Evolutionary conservation across 768 basidiomycete species (phyloP).

Genomic region (Lactarius psammicola): DNA sequence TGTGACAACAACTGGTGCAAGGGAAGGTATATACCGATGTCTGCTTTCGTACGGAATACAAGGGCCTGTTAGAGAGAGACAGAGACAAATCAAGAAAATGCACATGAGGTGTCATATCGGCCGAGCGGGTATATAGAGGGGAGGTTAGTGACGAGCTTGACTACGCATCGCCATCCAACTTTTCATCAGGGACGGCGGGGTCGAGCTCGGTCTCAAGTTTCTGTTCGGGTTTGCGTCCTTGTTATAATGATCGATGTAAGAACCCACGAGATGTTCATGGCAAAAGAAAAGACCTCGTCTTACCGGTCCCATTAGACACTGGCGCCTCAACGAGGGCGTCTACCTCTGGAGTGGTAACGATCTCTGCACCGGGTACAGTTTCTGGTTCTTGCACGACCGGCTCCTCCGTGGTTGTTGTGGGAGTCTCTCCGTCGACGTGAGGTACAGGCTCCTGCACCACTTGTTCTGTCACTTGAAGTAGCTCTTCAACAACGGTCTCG

Average conservation of each 20-base stretch:
- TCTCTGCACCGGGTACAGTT: not conserved
- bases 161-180: not conserved
- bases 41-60: conserved; percentile 14
- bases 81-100: not conserved
- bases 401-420: not conserved
- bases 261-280: not conserved
- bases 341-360: not conserved
- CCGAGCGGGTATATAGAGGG: not conserved
- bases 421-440: not conserved
- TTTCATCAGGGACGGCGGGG: not conserved
- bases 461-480: not conserved
- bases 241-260: not conserved
- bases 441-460: not conserved
- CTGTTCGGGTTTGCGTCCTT: not conserved
- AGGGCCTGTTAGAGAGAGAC: not conserved
- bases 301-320: conserved; percentile 5
- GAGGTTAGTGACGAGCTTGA: not conserved
- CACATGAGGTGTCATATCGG: not conserved
- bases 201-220: not conserved
- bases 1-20: conserved; percentile 1
- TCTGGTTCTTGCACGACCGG: not conserved
- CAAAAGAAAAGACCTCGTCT: not conserved
- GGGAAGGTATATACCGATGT: conserved; percentile 2
- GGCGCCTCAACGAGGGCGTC: not conserved
- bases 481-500: not conserved